Conservation (phyloP, 2,329 filamentous ascomycete genomes). For the Ophiocordyceps robertsii region DNA sequence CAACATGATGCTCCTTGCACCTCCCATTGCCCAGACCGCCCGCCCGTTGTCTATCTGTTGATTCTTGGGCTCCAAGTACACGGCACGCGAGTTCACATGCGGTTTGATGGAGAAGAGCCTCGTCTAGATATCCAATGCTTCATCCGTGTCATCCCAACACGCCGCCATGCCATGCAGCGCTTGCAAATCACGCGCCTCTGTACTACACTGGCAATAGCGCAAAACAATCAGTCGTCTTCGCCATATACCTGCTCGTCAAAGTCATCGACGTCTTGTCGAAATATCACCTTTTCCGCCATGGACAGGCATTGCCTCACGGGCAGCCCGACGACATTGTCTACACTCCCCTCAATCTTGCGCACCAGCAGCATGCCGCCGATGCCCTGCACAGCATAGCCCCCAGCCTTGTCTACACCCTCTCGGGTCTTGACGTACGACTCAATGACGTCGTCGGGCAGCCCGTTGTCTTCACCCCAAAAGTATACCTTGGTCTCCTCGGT, state of each 20-base stretch:
- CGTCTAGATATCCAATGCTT: no score
- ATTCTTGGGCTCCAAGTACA: no score
- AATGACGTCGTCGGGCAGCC: conserved; percentile 65
- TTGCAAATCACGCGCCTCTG: not conserved
- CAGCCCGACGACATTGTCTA: conserved; percentile 89
- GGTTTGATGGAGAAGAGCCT: no score
- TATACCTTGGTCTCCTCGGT: conserved; percentile 88
- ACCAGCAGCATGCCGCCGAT: conserved; percentile 75
- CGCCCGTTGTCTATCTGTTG: no score
- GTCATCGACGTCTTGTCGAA: conserved; percentile 55
- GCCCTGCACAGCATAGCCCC: conserved; percentile 89
- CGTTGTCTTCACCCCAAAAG: conserved; percentile 54
- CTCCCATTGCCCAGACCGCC: no score
- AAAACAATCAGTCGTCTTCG: conserved; percentile 10
- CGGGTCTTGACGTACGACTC: conserved; percentile 66
- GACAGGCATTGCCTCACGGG: conserved; percentile 66
- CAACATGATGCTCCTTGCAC: not conserved
- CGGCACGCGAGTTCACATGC: no score
- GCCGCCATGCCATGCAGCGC: no score
- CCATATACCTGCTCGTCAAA: conserved; percentile 33
- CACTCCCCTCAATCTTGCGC: conserved; percentile 75
- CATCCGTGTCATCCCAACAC: no score
- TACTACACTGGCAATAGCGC: not conserved
- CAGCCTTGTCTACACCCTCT: conserved; percentile 92
- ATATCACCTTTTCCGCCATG: conserved; percentile 79